Conservation (phyloP, 352 stramenopile genomes). For the Pythium brassicae region DNA sequence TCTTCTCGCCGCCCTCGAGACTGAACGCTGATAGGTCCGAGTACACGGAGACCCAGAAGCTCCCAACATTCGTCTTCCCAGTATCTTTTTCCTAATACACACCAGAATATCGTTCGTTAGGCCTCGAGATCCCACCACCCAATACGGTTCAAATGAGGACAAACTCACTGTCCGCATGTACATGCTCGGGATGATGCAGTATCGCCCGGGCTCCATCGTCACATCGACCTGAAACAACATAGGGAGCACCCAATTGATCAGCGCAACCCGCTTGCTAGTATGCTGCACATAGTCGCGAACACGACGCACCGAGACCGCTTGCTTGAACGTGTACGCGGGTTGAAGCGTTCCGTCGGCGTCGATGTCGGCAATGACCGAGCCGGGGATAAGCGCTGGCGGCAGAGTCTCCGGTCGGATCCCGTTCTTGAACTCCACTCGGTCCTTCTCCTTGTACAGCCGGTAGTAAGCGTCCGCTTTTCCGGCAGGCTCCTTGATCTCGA, state of each 20-base stretch:
- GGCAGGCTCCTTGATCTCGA: conserved; percentile 58
- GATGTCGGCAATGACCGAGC: conserved; percentile 54
- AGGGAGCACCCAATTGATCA: background rate
- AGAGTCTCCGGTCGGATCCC: conserved; percentile 42
- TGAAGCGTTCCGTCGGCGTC: conserved; percentile 69
- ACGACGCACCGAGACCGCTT: conserved; percentile 59
- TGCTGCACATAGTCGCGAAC: background rate
- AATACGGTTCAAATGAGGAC: background rate
- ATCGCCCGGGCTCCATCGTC: conserved; percentile 64
- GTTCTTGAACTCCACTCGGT: conserved; percentile 52
- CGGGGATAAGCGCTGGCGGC: conserved; percentile 72
- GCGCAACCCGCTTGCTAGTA: background rate
- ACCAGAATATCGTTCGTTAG: background rate
- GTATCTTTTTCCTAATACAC: conserved; percentile 57
- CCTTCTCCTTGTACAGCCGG: conserved; percentile 63
- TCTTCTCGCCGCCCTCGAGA: conserved; percentile 68
- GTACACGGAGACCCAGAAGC: conserved; percentile 82
- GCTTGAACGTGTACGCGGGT: conserved; percentile 80
- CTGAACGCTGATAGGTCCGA: conserved; percentile 61
- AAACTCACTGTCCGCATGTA: conserved; percentile 77
- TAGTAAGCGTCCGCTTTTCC: conserved; percentile 67
- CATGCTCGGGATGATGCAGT: conserved; percentile 85
- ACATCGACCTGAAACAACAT: conserved; percentile 43
- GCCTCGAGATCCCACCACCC: no score
- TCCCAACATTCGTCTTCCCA: conserved; percentile 73